Evolutionary conservation across 352 stramenopile genomes (phyloP), one percentile per base, ranked within the genome.

Genomic region (Phytophthora citrophthora): DNA sequence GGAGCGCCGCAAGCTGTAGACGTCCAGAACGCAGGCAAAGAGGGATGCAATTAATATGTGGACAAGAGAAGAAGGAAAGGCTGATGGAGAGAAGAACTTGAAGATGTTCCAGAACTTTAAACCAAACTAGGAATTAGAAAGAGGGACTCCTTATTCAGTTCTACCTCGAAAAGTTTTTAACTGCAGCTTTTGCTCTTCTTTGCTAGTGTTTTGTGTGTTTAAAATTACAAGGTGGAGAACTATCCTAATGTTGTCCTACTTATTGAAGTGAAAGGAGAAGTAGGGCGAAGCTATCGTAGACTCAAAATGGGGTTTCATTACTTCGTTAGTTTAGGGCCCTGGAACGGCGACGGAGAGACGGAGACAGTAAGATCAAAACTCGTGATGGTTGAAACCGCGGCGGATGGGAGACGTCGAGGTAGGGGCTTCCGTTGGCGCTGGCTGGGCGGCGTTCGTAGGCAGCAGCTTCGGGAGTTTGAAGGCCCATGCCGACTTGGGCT

Each of bases 1-100:
- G 61, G 81, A 88, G 70, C 81, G 80, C 41, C 83, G 83, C 75
- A 83, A 83, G 64, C 60, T 81, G 9, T 74, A 74, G 48, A 65
- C 54, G 24, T 46, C 20, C 23, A 50, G 27, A 24, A 39, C 12
- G 16, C 16, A 16, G 59, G 20, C 12, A 38, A 24, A 36, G 9
- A 38, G 8, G 24, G 54, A 11, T 61, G 62, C 38, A 56, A 69
- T 70, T 70, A 61, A 66, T 61, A 66, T 63, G 63, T 34, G 50
- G 34, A 26, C 59, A 52, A 34, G 26, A 57, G 34, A 45, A 62
- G 31, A 34, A 51, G 20, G 13, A n/a, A 29, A 52, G 7, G 38
- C 41, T 34, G 29, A 34, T 29, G 9, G 29, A 34, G 29, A 34
- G 29, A 34, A 34, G 10, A 48, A 54, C 24, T 31, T 26, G n/a